Evolutionary conservation across 202 grass and related monocot species (phyloP).

Genomic region (Sporobolus alterniflorus): DNA sequence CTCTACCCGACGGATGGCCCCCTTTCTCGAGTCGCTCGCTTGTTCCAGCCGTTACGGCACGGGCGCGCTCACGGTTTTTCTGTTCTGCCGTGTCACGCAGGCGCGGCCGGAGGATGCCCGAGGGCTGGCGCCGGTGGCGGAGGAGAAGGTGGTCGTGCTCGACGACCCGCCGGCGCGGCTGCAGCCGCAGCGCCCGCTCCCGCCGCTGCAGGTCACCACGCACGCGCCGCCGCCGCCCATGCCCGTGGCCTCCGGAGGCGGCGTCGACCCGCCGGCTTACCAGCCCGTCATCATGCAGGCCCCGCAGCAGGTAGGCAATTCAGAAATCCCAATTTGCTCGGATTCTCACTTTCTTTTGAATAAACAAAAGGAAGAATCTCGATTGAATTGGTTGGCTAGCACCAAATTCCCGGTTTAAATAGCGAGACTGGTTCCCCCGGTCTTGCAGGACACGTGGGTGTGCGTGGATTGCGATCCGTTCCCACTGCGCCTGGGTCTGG

Average conservation of each 20-base stretch:
- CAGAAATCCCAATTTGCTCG: not conserved
- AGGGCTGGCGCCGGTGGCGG: slow-evolving; percentile 29
- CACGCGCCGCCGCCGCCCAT: slow-evolving; percentile 56
- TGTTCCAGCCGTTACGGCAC: not conserved
- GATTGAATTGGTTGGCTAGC: not conserved
- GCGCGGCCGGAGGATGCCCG: slow-evolving; percentile 15
- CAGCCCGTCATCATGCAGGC: slow-evolving; percentile 41
- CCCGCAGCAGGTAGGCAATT: slow-evolving; percentile 55
- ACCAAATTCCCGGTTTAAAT: not conserved
- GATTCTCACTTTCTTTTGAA: not conserved
- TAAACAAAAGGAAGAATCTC: not conserved
- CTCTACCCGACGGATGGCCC: too few species aligned
- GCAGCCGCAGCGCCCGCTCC: slow-evolving; percentile 67
- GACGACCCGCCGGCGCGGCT: slow-evolving; percentile 53
- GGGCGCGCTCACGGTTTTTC: not conserved
- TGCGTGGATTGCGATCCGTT: slow-evolving; percentile 27
- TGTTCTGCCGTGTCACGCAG: slow-evolving; percentile 24
- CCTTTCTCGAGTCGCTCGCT: not conserved
- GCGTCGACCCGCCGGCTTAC: slow-evolving; percentile 39
- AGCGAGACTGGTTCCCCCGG: slow-evolving; percentile 4
- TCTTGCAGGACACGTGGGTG: slow-evolving; percentile 31
- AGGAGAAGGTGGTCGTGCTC: slow-evolving; percentile 37
- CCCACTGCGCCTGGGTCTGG: not conserved
- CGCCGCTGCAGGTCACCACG: slow-evolving; percentile 82
- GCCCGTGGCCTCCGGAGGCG: slow-evolving; percentile 51